These are phyloP conservation scores for Russula brevipes DNA, from an alignment of 768 basidiomycete genomes.

Conservation along the genomic window DNA sequence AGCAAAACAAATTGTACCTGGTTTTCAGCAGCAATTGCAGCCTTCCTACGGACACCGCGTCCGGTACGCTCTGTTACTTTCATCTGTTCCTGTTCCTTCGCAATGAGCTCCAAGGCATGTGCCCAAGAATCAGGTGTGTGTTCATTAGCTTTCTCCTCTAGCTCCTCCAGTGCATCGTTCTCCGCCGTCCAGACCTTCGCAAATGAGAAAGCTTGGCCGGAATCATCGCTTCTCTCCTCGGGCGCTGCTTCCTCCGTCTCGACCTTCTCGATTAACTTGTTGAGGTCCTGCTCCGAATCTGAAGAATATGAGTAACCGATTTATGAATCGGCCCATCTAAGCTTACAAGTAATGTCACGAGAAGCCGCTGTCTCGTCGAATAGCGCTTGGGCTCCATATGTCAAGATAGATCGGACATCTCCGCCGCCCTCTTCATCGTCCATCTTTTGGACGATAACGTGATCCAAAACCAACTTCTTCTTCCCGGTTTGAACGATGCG, in stretches of 20 bases:
- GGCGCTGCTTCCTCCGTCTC: conserved; percentile 61
- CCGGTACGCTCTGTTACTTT: conserved; percentile 55
- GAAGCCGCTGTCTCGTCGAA: conserved; percentile 60
- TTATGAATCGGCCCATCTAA: not conserved
- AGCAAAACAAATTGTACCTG: conserved; percentile 36
- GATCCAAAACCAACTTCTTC: conserved; percentile 90
- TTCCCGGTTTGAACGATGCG: conserved; percentile 91
- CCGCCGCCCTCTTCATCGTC: conserved; percentile 71
- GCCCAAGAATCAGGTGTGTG: conserved; percentile 70
- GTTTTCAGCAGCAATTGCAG: conserved; percentile 42
- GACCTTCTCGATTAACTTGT: conserved; percentile 81
- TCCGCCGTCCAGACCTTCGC: conserved; percentile 90
- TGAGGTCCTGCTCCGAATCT: conserved; percentile 81
- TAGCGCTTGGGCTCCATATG: conserved; percentile 81
- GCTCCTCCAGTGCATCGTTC: conserved; percentile 63
- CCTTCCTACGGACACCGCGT: conserved; percentile 69
- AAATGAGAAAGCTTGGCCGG: conserved; percentile 69
- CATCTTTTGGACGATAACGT: conserved; percentile 95
- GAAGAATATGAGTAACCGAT: conserved; percentile 2
- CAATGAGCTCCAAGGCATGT: conserved; percentile 52
- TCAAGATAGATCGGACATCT: conserved; percentile 83
- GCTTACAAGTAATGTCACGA: conserved; percentile 64
- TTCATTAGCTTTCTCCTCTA: conserved; percentile 47
- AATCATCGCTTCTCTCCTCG: conserved; percentile 42
- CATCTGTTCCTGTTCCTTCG: conserved; percentile 42